These are phyloP conservation scores for Ustilaginoidea virens DNA, from an alignment of 2,329 filamentous ascomycete species.

Conservation along the genomic window DNA sequence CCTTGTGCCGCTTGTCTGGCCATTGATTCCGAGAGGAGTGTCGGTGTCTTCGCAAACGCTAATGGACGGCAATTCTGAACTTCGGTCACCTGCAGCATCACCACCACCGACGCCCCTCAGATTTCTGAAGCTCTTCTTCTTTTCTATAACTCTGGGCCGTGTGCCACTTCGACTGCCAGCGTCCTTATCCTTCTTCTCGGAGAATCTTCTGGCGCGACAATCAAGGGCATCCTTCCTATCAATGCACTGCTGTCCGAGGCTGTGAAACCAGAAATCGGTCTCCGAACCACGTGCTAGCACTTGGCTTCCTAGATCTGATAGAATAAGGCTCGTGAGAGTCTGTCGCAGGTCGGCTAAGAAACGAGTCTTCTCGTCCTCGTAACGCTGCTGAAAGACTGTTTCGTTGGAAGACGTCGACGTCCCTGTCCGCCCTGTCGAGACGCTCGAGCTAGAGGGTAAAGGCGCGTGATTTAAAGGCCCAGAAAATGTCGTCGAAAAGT, in stretches of 20 bases:
- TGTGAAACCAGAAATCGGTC: slow-evolving; percentile 76
- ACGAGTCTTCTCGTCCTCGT: slow-evolving; percentile 55
- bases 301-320: slow-evolving; percentile 78
- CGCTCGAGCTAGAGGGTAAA: slow-evolving; percentile 28
- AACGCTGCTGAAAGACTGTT: slow-evolving; percentile 45
- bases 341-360: slow-evolving; percentile 68
- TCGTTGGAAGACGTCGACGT: slow-evolving; percentile 54
- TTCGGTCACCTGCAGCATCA: slow-evolving; percentile 21
- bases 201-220: slow-evolving; percentile 25
- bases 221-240: slow-evolving; percentile 43
- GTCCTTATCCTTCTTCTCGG: slow-evolving; percentile 25
- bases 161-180: slow-evolving; percentile 24
- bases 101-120: slow-evolving; percentile 35
- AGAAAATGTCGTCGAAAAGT: slow-evolving; percentile 35
- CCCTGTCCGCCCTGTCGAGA: slow-evolving; percentile 40
- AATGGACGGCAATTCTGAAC: slow-evolving; percentile 22
- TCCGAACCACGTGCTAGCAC: slow-evolving; percentile 84
- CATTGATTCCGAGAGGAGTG: slow-evolving; percentile 6
- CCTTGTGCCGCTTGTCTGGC: too few relatives aligned
- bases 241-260: slow-evolving; percentile 49
- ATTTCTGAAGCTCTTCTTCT: slow-evolving; percentile 55
- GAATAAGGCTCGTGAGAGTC: slow-evolving; percentile 64
- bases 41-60: slow-evolving; percentile 24
- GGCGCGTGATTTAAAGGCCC: slow-evolving; percentile 24
- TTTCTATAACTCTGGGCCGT: slow-evolving; percentile 40